A percentile compares a stretch with the other conserved stretches of the same genome.
phyloP scores from a whole-genome alignment of 345 rosid genomes.

The Nephelium lappaceum region DNA sequence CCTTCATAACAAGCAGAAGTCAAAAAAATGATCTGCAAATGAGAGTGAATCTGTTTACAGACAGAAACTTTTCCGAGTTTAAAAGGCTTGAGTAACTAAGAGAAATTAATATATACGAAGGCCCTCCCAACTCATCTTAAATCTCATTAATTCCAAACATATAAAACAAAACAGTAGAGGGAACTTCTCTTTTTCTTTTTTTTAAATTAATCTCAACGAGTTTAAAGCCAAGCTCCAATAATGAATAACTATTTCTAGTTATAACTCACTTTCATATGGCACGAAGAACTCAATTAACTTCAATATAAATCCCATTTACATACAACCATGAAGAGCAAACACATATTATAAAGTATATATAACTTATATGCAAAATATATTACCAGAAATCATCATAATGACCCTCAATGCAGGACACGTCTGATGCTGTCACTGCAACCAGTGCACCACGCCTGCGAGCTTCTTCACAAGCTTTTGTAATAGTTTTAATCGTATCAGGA shows the following conservation, averaged over 20 bases:
- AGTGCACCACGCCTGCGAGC: conserved; percentile 76
- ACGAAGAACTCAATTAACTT: not conserved
- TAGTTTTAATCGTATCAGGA: conserved; percentile 82
- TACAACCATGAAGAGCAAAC: not conserved
- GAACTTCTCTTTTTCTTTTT: too few relatives aligned
- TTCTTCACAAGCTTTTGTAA: conserved; percentile 83
- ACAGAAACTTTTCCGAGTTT: not conserved
- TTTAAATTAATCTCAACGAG: not conserved
- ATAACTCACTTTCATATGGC: not conserved
- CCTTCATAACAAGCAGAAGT: not conserved
- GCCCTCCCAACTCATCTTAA: not conserved
- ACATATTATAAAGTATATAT: not conserved
- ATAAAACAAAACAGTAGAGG: not conserved
- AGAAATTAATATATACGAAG: not conserved
- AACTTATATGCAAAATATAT: conserved; percentile 14
- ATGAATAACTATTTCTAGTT: not conserved
- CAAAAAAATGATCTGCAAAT: too few relatives aligned
- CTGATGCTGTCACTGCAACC: conserved; percentile 93
- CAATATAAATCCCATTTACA: not conserved
- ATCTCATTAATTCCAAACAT: not conserved
- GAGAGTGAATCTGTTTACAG: too few relatives aligned
- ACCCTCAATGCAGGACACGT: conserved; percentile 87
- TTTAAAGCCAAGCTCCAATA: not conserved
- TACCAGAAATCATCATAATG: conserved; percentile 97
- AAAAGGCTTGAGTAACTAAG: not conserved